These are phyloP conservation scores for Condylostoma magnum DNA, from an alignment of 169 alveolate species.

Conservation along the genomic window DNA sequence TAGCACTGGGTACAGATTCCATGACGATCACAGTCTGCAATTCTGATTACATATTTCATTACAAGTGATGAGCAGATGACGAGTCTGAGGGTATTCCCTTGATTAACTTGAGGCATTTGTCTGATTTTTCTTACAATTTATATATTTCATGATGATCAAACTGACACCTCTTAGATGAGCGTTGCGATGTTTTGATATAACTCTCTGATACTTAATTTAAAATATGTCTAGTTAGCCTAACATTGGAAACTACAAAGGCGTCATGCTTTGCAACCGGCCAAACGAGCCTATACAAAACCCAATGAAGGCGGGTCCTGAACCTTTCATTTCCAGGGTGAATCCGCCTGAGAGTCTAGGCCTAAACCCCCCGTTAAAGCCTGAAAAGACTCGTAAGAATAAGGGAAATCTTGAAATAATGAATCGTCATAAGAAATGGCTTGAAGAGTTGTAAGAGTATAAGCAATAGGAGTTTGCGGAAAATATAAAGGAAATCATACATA, in stretches of 20 bases:
- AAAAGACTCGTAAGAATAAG: neutral
- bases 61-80: too few species aligned
- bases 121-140: too few species aligned
- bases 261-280: constrained; percentile 81
- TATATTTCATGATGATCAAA: too few species aligned
- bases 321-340: constrained; percentile 56
- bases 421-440: constrained; percentile 14
- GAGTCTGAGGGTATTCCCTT: too few species aligned
- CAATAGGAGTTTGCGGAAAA: neutral
- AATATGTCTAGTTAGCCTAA: too few species aligned
- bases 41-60: too few species aligned
- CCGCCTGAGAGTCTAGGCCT: constrained; percentile 49
- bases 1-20: too few species aligned
- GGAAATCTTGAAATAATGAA: constrained; percentile 7
- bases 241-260: constrained; percentile 75
- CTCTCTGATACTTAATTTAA: too few species aligned
- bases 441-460: constrained; percentile 19
- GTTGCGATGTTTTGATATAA: too few species aligned
- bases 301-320: constrained; percentile 4
- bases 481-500: neutral
- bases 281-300: constrained; percentile 42
- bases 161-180: too few species aligned
- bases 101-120: too few species aligned
- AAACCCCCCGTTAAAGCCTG: constrained; percentile 43
- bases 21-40: too few species aligned